phyloP scores from a whole-genome alignment of 371 early-diverging fungal species.

The Blakeslea trispora region DNA sequence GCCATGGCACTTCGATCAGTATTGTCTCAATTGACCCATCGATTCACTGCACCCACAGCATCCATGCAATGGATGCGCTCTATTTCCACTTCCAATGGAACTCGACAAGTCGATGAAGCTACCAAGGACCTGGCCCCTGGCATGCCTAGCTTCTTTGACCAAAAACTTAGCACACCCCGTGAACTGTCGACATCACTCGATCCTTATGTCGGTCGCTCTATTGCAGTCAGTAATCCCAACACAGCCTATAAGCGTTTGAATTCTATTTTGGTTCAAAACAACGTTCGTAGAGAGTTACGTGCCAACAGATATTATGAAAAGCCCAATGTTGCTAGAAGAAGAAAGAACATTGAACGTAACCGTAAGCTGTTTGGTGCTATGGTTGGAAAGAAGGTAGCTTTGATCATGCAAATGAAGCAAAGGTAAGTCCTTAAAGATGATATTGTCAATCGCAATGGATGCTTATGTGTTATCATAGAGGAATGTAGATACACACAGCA shows the following conservation, averaged over 20 bases:
- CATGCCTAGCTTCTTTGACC: constrained; percentile 27
- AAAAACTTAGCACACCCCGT: constrained; percentile 22
- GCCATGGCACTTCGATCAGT: constrained; percentile 15
- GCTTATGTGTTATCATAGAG: constrained; percentile 14
- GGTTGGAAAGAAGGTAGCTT: constrained; percentile 57
- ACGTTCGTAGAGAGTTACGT: constrained; percentile 47
- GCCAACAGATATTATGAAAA: constrained; percentile 57
- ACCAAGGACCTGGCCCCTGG: constrained; percentile 10
- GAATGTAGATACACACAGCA: constrained; percentile 17
- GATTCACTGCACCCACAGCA: constrained; percentile 16
- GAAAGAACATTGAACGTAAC: constrained; percentile 51
- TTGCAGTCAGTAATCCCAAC: constrained; percentile 44
- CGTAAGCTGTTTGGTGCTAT: constrained; percentile 54
- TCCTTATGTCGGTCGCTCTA: constrained; percentile 50
- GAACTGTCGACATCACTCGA: constrained; percentile 37
- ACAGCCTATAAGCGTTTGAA: constrained; percentile 47
- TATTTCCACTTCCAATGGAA: constrained; percentile 17
- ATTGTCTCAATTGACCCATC: constrained; percentile 7
- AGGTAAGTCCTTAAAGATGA: constrained; percentile 37
- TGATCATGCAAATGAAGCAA: constrained; percentile 64
- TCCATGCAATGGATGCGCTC: constrained; percentile 28
- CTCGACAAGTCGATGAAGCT: constrained; percentile 12
- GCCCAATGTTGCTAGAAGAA: constrained; percentile 55
- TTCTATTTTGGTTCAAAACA: constrained; percentile 46
- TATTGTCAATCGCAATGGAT: background rate